Evolutionary conservation across 495 filamentous ascomycete genomes (phyloP), one percentile per base, ranked within the genome.

Genomic region (Aspergillus hancockii): DNA sequence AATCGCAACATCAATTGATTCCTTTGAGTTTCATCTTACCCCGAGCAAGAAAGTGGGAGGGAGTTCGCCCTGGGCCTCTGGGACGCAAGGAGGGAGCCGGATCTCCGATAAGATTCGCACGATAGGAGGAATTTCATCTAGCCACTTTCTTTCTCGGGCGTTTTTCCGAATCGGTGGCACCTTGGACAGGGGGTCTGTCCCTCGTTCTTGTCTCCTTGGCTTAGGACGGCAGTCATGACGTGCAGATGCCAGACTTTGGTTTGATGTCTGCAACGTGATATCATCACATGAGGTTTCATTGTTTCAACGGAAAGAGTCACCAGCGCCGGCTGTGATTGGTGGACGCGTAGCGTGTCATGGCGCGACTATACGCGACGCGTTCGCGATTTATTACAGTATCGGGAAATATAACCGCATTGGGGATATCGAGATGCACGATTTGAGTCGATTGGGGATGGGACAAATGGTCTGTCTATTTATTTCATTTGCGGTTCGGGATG

Each of bases 321-420:
- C 47, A 18, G 1, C 16, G 25, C 12, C 16, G 34, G 16, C 22
- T 21, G 9, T 64, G 57, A 70, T 70, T 70, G 67, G 68, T 21
- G 10, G 60, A 34, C 68, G 59, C 65, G 63, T 52, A 6, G 31
- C 59, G 59, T 59, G 60, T 59, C 22, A 9, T 25, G 23, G 60
- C 67, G 67, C 61, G 62, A 22, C 7, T 22, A 46, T 50, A 32
- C 61, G 61, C 31, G 52, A 56, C 61, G 58, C 58, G 58, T 47
- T 63, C 61, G 57, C 32, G 54, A 52, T 36, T 28, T 16, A 25
- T 19, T 16, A 21, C 47, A 50, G 18, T 14, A 43, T 23, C 16
- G 21, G n/a, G 19, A 43, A 58, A 64, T 64, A 47, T 61, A 46
- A 50, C 62, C 58, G 8, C 18, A 55, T 64, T 55, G 21, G 22